phyloP scores from a whole-genome alignment of 164 flowering plant genomes.

The Buxus sempervirens region DNA sequence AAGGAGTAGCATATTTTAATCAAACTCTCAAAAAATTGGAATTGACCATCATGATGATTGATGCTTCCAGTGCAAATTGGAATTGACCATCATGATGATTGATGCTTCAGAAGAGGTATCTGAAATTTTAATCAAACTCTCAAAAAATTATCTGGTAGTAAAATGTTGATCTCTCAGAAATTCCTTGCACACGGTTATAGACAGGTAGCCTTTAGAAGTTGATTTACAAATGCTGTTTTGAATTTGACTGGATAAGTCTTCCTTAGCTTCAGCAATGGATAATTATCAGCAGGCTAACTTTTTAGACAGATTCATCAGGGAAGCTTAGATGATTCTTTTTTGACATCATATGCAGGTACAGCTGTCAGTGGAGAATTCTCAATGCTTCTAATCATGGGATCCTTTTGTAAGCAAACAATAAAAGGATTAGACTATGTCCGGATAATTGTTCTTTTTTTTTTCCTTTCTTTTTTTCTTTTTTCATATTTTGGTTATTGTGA shows the following conservation, averaged over 20 bases:
- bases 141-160: background rate
- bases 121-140: background rate
- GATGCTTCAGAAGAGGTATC: background rate
- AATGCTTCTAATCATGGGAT: too few species aligned
- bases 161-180: background rate
- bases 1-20: too few species aligned
- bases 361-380: too few species aligned
- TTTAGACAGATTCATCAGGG: too few species aligned
- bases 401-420: too few species aligned
- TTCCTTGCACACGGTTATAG: background rate
- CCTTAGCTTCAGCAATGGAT: background rate
- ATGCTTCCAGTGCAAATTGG: background rate
- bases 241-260: background rate
- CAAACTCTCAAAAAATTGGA: too few species aligned
- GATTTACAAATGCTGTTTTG: background rate
- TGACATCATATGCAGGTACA: too few species aligned
- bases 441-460: too few species aligned
- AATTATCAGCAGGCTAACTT: background rate
- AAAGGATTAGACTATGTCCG: too few species aligned
- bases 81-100: background rate
- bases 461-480: too few species aligned
- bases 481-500: too few species aligned
- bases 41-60: background rate
- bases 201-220: background rate
- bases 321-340: too few species aligned